Base-by-base conservation (phyloP, 768 basidiomycete species). In the Sistotremastrum niveocremeum region DNA sequence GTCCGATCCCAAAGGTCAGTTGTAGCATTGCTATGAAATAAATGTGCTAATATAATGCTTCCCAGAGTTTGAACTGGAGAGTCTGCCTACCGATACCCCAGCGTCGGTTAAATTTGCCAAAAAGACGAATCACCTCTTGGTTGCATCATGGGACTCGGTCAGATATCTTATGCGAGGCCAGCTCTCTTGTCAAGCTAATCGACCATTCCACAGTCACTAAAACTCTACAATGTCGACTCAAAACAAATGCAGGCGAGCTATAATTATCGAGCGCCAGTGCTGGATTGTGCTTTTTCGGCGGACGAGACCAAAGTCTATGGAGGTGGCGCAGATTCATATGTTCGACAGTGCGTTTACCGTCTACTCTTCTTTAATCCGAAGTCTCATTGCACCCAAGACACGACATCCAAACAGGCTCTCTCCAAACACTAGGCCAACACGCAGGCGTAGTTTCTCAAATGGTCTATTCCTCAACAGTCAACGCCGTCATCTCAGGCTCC, bases 121-220 rank as follows among this genome's bases (percentile, higher is more conserved):
- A 3, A 76, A 84, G 59, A 81, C 90, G 2, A 72, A 83, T 46
- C 79, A 83, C 12, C 65, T 98, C 1, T 65, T 97, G 0, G 86
- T 85, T 11, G 77, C 87, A 8, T 83, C 85, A 49, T 98, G 94
- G 94, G 94, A 98, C 62, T 77, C 85, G 28, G 76, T 77, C 46
- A 52, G 74, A 41, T 50, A 39, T 47, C 45, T 48, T 49, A 50
- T 32, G 51, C 51, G 12, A 41, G 46, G 47, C 52, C 32, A 7
- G 9, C 40, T 3, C 31, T 38, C 34, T 46, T 48, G 46, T 68
- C 63, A 64, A 67, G 8, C 67, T 69, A 7, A 56, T 64, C 46
- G 39, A 43, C 37, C 51, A 35, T 62, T 67, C 34, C 65, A 67
- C 55, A 85, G 86, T 66, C 76, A 58, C 58, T 84, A 58, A 51